Evolutionary conservation across 1,284 basidiomycete genomes (phyloP), one percentile per base, ranked within the genome.

Genomic region (Ceratobasidium sp.): DNA sequence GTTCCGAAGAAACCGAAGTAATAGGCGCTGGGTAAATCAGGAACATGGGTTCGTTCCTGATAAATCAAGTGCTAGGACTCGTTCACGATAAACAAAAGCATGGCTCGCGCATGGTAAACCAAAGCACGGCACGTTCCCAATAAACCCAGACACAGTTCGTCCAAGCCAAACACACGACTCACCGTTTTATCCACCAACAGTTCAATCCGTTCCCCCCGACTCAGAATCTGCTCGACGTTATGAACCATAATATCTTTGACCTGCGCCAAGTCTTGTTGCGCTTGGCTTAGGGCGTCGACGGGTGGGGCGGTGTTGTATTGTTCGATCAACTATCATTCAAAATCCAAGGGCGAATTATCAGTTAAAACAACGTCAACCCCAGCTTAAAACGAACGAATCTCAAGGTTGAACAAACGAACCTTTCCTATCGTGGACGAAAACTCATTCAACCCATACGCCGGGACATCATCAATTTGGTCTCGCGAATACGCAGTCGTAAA

Each of bases 191-290:
- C 94, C 50, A 99, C 91, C 47, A 99, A 84, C 21, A 98, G 82
- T 77, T 98, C 96, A 74, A 99, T 94, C 68, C 96, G 84, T 78
- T 99, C 97, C 7, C 96, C 97, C 46, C 97, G 84, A 69, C 86
- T 90, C 44, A 99, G 84, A 73, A 99, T 97, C 78, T 94, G 90
- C 78, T 95, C 93, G 70, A 96, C 93, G 77, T 95, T 95, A 78
- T 95, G 91, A 44, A 97, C 95, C 94, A 98, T 97, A 78, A 98
- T 94, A 74, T 96, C 91, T 78, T 98, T 98, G 56, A 96, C 94
- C 74, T 95, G 90, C 71, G 90, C 89, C 33, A 99, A 83, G 76
- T 99, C 95, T 8, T 84, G 84, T 76, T 95, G 94, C 1, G 97
- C 96, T 72, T 92, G 89, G 36, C 87, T 81, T 69, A 98, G 87